Evolutionary conservation across 2,329 filamentous ascomycete genomes (phyloP), one percentile per base, ranked within the genome.

Genomic region (Aspergillus felis): DNA sequence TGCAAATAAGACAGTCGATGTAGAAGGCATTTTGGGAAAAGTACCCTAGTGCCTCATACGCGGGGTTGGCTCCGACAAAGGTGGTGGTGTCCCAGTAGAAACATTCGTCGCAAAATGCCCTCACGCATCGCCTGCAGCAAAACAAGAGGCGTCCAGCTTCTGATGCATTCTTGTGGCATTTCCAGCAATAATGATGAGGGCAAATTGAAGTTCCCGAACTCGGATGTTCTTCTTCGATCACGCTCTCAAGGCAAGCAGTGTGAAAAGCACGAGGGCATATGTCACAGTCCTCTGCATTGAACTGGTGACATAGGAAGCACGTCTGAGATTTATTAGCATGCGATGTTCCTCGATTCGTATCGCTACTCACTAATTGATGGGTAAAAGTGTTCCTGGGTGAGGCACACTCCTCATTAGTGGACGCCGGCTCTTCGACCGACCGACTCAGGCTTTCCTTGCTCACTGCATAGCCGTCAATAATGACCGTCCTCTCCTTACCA

Each of bases 101-200:
- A 63, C 84, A 86, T 48, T 85, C 80, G 55, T 87, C 84, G 63
- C 84, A 87, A 62, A 77, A 85, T 0, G 79, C 82, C 2, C 71
- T 70, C 28, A 81, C 77, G 60, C 84, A 87, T 75, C 77, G 83
- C 8, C 81, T 75, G 64, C 84, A 86, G 24, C 80, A 76, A 66
- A 79, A 76, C 1, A 79, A 56, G 60, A 79, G 73, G 4, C 74
- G 73, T 1, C 76, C 76, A 0, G 71, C 75, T 51, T 76, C 68
- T 0, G 68, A 68, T 0, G 82, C 82, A 56, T 80, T 81, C 63
- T 81, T 81, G 1, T 71, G 70, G 58, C 84, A 87, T 44, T 81
- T 78, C 2, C 63, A 68, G 60, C 84, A 87, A 47, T 77, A 69
- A 61, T 87, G 84, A 48, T 85, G 82, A 0, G 82, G 72, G 58